Evolutionary conservation across 2,329 filamentous ascomycete genomes (phyloP).

Genomic region (Emydomyces testavorans): DNA sequence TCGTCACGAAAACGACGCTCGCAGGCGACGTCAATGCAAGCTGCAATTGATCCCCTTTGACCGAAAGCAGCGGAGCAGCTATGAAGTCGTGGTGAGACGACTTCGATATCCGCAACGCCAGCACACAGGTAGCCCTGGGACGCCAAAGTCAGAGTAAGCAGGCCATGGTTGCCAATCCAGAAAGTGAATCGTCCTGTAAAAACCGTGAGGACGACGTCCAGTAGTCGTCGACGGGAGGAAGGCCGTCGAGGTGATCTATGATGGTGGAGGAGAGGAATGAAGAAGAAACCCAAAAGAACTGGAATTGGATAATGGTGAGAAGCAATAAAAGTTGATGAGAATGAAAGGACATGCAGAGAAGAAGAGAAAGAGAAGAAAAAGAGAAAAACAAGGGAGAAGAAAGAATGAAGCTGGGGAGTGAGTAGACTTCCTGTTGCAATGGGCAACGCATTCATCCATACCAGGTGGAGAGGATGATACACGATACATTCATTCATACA

Average conservation of each 20-base stretch:
- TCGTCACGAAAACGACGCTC: conserved; percentile 5
- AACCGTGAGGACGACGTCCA: conserved; percentile 8
- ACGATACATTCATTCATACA: too few relatives aligned
- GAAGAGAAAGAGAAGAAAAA: conserved; percentile 8
- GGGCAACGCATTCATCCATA: conserved; percentile 15
- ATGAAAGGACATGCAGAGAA: conserved; percentile 17
- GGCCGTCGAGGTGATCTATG: conserved; percentile 17
- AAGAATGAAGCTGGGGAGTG: conserved; percentile 11
- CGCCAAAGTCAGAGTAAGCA: conserved; percentile 13
- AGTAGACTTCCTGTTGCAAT: conserved; percentile 17
- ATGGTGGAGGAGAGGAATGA: conserved; percentile 11
- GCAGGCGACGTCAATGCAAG: conserved; percentile 5
- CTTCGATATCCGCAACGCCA: conserved; percentile 14
- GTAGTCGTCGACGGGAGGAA: conserved; percentile 18
- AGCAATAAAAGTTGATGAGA: conserved; percentile 16
- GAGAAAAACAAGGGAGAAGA: conserved; percentile 11
- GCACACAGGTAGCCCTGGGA: conserved; percentile 1
- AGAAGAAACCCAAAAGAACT: conserved; percentile 17
- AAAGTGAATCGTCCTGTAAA: conserved; percentile 6
- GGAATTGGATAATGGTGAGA: not conserved
- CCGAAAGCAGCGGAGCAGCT: conserved; percentile 3
- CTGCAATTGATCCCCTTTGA: conserved; percentile 2
- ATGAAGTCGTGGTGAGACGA: not conserved
- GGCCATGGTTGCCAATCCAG: conserved; percentile 12
- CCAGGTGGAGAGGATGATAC: conserved; percentile 15